These are phyloP conservation scores for Delonix regia DNA, from an alignment of 306 rosid species.

Conservation along the genomic window DNA sequence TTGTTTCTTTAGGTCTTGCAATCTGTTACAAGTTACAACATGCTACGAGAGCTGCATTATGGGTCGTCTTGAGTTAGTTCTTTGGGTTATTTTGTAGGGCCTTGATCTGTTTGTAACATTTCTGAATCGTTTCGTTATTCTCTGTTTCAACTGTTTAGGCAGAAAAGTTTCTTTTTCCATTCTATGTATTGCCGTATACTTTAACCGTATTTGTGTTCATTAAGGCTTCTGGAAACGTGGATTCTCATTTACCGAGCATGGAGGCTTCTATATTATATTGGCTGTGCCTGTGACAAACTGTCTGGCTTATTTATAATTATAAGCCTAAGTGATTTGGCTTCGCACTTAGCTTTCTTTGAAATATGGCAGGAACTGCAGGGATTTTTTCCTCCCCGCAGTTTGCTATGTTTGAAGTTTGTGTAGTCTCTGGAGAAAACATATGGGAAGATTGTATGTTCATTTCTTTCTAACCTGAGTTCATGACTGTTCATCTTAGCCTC, in stretches of 20 bases:
- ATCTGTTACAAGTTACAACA: not conserved
- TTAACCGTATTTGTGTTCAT: not conserved
- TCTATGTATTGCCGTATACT: not conserved
- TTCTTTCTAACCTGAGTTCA: not conserved
- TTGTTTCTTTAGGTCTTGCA: not conserved
- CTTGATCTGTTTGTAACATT: not conserved
- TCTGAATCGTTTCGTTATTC: not conserved
- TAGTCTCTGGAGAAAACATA: not conserved
- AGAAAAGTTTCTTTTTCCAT: not conserved
- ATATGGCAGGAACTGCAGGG: not conserved
- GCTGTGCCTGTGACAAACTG: not conserved
- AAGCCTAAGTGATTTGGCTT: not conserved
- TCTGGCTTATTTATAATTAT: not conserved
- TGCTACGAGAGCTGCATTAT: not conserved
- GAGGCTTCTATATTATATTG: not conserved
- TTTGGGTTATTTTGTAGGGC: not conserved
- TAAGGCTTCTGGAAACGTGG: not conserved
- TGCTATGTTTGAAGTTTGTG: not conserved
- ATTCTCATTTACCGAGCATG: not conserved
- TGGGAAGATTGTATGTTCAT: not conserved
- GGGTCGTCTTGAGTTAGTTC: not conserved
- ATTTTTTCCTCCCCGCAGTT: not conserved
- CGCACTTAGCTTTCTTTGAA: not conserved
- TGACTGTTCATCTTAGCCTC: slow-evolving; percentile 1
- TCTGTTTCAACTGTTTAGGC: not conserved